Percentiles rank a stretch among this genome's conserved stretches.
phyloP scores from a whole-genome alignment of 2,329 filamentous ascomycete species.

The Elsinoe perseae region DNA sequence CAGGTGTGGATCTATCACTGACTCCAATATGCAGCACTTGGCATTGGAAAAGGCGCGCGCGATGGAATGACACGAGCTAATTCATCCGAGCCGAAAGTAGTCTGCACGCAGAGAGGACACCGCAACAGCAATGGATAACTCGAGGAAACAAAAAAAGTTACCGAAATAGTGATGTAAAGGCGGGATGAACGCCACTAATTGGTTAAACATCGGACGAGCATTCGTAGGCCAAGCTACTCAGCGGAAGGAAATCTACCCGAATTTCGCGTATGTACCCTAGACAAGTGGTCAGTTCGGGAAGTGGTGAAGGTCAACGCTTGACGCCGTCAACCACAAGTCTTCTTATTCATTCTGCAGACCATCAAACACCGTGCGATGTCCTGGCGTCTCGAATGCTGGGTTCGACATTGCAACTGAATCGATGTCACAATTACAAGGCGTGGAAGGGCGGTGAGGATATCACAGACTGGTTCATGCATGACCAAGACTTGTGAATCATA shows the following conservation, averaged over 20 bases:
- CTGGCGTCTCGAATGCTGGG: not conserved
- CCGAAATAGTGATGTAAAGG: not conserved
- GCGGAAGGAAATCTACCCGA: not conserved
- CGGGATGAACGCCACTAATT: not conserved
- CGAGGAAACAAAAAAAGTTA: conserved; percentile 4
- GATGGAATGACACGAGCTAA: not conserved
- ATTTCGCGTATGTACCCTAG: not conserved
- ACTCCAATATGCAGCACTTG: conserved; percentile 8
- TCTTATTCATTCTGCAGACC: not conserved
- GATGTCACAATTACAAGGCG: not conserved
- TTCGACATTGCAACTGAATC: not conserved
- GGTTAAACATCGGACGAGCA: not conserved
- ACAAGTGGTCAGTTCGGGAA: not conserved
- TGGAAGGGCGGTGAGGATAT: not conserved
- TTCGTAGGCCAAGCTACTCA: conserved; percentile 7
- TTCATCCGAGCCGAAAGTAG: not conserved
- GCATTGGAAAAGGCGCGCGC: not conserved
- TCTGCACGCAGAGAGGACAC: conserved; percentile 5
- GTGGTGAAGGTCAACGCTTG: not conserved
- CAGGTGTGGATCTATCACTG: conserved; percentile 5
- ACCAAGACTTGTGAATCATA: not conserved
- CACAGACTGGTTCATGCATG: not conserved
- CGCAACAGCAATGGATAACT: not conserved
- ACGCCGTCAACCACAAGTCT: not conserved
- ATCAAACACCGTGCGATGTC: not conserved